Base-by-base conservation (phyloP, 2,329 filamentous ascomycete genomes). In the Exophiala sp. region DNA sequence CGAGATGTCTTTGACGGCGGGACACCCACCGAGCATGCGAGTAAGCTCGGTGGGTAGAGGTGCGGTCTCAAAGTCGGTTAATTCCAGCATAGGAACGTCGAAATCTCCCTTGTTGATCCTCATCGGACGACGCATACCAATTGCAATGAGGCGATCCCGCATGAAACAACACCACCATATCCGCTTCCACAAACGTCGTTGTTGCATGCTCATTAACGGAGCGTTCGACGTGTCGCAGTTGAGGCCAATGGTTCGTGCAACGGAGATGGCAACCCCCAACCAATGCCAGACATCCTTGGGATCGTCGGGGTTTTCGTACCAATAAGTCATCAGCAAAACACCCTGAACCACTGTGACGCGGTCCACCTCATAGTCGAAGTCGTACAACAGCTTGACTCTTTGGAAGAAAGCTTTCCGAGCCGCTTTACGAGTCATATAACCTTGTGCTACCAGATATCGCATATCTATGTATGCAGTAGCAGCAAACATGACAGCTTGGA, bases 111-210 rank as follows among this genome's bases (percentile, higher is more conserved):
- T 86, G 77, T 95, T 95, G 71, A 96, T 95, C 49, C 91, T 81
- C 36, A 91, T 96, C 3, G 91, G 91, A 50, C 92, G 84, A 52
- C 92, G 84, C 91, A 96, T 96, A 52, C 92, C 92, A 10, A 97
- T 76, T 1, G 92, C 92, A 59, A 96, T 91, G 39, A 96, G 79
- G 45, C 91, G 87, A 71, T 97, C 92, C 50, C 91, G 86, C 84
- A 96, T 96, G 67, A 95, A 96, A 60, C 89, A 95, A 32, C 89
- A 95, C 92, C 92, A 97, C 92, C 92, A 97, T 63, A 96, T 94
- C 49, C 91, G 82, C 74, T 95, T 96, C 88, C 91, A 95, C 47
- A 96, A 75, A 65, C 85, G 89, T 67, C 91, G 88, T 65, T 88
- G 87, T 49, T 82, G 79, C 2, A 75, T 71, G 36, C 87, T 81